These are phyloP conservation scores for Komagataella phaffii DNA, from an alignment of 805 yeast species.

Conservation along the genomic window DNA sequence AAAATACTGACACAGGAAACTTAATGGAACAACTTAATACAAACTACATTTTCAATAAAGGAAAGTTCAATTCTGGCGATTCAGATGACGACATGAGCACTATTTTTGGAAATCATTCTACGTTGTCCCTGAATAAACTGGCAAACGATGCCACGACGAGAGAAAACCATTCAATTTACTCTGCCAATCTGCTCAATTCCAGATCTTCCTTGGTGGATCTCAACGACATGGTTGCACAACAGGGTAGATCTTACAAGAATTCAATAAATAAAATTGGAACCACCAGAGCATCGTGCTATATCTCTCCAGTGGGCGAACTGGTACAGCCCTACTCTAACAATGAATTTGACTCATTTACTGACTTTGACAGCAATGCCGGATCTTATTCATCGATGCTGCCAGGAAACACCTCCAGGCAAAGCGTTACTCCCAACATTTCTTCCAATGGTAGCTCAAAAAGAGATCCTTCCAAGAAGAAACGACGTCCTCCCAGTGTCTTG, in stretches of 20 bases:
- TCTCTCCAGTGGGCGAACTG: background rate
- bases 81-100: background rate
- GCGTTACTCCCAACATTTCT: background rate
- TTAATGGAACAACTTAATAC: conserved; percentile 1
- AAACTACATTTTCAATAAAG: conserved; percentile 4
- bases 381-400: background rate
- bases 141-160: background rate
- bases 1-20: conserved; percentile 6
- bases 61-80: conserved; percentile 1
- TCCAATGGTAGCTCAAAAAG: background rate
- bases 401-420: background rate
- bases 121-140: background rate
- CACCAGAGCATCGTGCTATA: background rate
- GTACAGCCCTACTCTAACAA: background rate
- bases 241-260: background rate
- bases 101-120: background rate
- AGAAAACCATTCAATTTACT: background rate
- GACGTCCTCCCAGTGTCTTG: background rate
- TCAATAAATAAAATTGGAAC: background rate
- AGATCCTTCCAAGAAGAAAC: background rate
- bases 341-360: background rate
- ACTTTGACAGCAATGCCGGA: background rate
- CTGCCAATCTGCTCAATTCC: background rate
- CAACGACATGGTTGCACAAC: background rate
- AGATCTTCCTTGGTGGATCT: background rate